Base-by-base conservation (phyloP, 148 eudicot genomes). In the Heliosperma pusillum region DNA sequence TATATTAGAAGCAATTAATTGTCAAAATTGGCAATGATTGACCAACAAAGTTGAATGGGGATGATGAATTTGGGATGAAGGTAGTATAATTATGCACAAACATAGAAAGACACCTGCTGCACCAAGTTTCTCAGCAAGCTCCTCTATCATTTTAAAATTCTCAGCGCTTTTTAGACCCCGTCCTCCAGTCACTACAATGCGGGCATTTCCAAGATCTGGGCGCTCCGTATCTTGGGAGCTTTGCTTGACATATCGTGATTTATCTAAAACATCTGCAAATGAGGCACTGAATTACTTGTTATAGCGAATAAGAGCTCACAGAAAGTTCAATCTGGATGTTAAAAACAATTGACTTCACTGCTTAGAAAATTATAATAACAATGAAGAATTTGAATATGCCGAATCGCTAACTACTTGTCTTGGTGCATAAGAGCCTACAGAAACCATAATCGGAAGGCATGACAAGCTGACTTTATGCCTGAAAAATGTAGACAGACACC, bases 121-220 rank as follows among this genome's bases (percentile, higher is more conserved):
- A 19, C 93, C 96, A 80, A 94, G 93, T 84, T 91, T 94, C 84
- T 91, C 97, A 52, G 98, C 98, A 84, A 94, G 95, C 82, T 88
- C 85, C 78, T 94, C 98, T 62, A 94, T 74, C 97, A 94, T 79
- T 83, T 86, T 89, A 71, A 94, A 91, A 79, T 94, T 94, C 71
- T 94, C 96, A 75, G 93, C 86, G 71, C 87, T 94, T 82, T 94
- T 94, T 76, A 94, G 73, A 45, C 83, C 98, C 71, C 98, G 87
- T 44, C 98, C 98, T 47, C 97, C 98, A 47, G 98, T 88, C 76
- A 91, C 82, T 47, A 94, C 97, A 74, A 93, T 73, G 33, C 90
- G 97, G 74, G 98, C 98, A 87, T 80, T 94, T 76, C 93, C 97
- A 69, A 94, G 93, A 74, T 94, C 98, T 76, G 97, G 98, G 25